Base-by-base conservation (phyloP, 495 filamentous ascomycete genomes). In the Aspergillus haitiensis region DNA sequence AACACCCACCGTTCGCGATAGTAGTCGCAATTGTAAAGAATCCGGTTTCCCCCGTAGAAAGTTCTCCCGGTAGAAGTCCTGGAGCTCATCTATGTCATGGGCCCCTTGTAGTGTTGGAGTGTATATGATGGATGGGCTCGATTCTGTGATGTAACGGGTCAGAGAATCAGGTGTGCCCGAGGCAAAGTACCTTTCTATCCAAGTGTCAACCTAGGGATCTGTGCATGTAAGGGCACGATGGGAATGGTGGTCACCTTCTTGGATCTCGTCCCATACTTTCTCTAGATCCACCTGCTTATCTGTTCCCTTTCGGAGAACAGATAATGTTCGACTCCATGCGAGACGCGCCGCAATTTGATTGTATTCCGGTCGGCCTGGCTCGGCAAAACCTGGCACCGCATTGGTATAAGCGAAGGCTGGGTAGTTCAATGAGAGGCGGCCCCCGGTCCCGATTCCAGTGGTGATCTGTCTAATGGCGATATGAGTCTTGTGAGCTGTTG, bases 11-110 rank as follows among this genome's bases (percentile, higher is more conserved):
- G 89, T 92, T 8, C 89, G 78, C 36, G 84, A 88, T 6, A 91
- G 66, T 2, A 92, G 76, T 62, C 87, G 82, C 52, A 89, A 72
- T 48, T 69, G 69, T 7, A 84, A 78, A 42, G 84, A 82, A 0
- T 70, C 74, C 6, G 89, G 84, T 52, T 90, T 87, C 48, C 73
- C 77, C 12, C 84, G 84, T 50, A 90, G 86, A 69, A 91, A 92
- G 65, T 86, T 82, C 39, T 87, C 62, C 1, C 70, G 73, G 64
- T 92, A 92, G 64, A 92, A 93, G 11, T 71, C 54, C 0, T 76
- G 75, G 10, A 92, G 71, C 9, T 79, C 74, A 27, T 79, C 72
- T 10, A 81, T 71, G 0, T 89, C 89, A 37, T 87, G 74, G 0
- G 88, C 89, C 9, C 89, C 89, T 4, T 87, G 89, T 66, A 87